Conservation (phyloP, 768 basidiomycete genomes). For the Fibroporia radiculosa region DNA sequence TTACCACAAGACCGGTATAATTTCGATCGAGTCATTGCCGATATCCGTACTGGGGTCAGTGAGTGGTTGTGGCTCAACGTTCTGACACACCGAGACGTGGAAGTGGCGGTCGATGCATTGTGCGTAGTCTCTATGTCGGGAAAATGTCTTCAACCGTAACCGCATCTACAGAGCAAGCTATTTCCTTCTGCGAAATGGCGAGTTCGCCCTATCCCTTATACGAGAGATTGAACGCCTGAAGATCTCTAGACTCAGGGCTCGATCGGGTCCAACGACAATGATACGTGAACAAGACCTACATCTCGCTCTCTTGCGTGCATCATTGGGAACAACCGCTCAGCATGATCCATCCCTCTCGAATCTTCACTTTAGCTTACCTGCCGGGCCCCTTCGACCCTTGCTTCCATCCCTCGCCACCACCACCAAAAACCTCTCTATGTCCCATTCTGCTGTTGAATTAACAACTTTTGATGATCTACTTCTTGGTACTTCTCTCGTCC, state of each 20-base stretch:
- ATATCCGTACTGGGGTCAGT: slow-evolving; percentile 74
- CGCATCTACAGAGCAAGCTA: slow-evolving; percentile 62
- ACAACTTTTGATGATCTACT: slow-evolving; percentile 66
- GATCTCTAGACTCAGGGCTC: slow-evolving; percentile 62
- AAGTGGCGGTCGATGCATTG: slow-evolving; percentile 81
- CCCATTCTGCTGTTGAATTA: slow-evolving; percentile 31
- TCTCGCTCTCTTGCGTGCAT: slow-evolving; percentile 79
- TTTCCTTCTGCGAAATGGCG: slow-evolving; percentile 83
- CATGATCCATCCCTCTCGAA: slow-evolving; percentile 71
- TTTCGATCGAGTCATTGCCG: slow-evolving; percentile 67
- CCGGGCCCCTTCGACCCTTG: slow-evolving; percentile 75
- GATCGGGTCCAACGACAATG: slow-evolving; percentile 58
- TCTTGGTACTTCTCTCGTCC: slow-evolving; percentile 67
- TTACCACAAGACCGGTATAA: slow-evolving; percentile 69
- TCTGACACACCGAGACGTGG: slow-evolving; percentile 74
- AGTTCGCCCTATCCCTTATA: slow-evolving; percentile 78
- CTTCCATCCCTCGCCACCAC: slow-evolving; percentile 57
- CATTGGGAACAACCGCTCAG: slow-evolving; percentile 82
- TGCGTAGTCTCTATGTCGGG: slow-evolving; percentile 30
- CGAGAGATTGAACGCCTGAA: slow-evolving; percentile 83
- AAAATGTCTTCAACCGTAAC: slow-evolving; percentile 6
- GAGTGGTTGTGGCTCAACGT: slow-evolving; percentile 95
- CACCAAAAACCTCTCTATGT: slow-evolving; percentile 30
- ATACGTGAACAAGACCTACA: slow-evolving; percentile 90
- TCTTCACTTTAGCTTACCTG: slow-evolving; percentile 70